Evolutionary conservation across 2,329 filamentous ascomycete species (phyloP), one percentile per base, ranked within the genome.

Genomic region (Paecilomyces sp.): DNA sequence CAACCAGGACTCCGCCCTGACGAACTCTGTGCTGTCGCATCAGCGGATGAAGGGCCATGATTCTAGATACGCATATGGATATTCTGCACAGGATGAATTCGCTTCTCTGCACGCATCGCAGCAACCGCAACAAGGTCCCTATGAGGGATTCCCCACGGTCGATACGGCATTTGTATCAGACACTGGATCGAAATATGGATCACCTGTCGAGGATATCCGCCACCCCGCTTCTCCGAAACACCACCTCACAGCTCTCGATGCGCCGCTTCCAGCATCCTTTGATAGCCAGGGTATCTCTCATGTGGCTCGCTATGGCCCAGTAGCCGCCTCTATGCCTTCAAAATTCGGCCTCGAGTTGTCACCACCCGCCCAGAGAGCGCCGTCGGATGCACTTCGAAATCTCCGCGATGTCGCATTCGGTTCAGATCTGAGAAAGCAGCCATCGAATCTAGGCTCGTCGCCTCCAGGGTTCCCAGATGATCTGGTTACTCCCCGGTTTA

Each of bases 211-310:
- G 66, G 85, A 88, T 58, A 84, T 88, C 61, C 86, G 89, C n/a
- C 81, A 92, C 47, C 89, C 89, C 25, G 83, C 94, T 57, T 96
- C 92, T 13, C 91, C 92, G 0, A 83, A 85, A 57, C 82, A 81
- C 66, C 85, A 85, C 57, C 88, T 96, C n/a, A 94, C 90, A n/a
- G 90, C 95, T 13, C 83, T 97, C 63, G 93, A 97, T 77, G 94
- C 92, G 2, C 92, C 91, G 15, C 83, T 97, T 8, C 94, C 94
- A 1, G 91, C 92, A 8, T 97, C 93, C 0, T 97, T 97, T 73
- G 94, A 97, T 75, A 96, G 92, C 67, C 94, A 97, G 70, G 93
- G 92, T 56, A 90, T 97, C 57, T 97, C 92, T 11, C 90, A 93
- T 72, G 92, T 91, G 63, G 92, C 93, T 18, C 86, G 91, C 61